Percentiles rank a stretch among this genome's conserved stretches.
Evolutionary conservation across 1,139 yeast genomes (phyloP).

Genomic region (Geotrichum bryndzae): DNA sequence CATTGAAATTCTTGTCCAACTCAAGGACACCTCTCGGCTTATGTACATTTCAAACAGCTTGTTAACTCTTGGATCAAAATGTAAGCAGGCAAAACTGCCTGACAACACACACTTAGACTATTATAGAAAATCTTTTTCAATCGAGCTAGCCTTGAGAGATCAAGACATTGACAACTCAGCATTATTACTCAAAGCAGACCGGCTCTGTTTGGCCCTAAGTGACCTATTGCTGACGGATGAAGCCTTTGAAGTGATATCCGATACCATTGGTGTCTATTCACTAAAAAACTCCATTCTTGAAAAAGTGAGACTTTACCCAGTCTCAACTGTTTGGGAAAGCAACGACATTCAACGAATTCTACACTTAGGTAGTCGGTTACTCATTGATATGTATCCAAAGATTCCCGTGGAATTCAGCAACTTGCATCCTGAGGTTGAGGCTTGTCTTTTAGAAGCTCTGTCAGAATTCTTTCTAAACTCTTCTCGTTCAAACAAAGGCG

Average conservation of each 20-base stretch:
- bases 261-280: conserved; percentile 12
- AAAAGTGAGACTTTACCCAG: conserved; percentile 1
- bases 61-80: conserved; percentile 20
- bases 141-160: conserved; percentile 18
- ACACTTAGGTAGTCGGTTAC: conserved; percentile 2
- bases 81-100: conserved; percentile 7
- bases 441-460: conserved; percentile 12
- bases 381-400: conserved; percentile 8
- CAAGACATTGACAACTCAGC: conserved; percentile 10
- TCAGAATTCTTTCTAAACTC: conserved; percentile 5
- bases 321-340: neutral
- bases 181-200: conserved; percentile 18
- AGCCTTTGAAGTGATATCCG: conserved; percentile 10
- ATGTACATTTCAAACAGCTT: conserved; percentile 21
- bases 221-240: conserved; percentile 10
- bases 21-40: conserved; percentile 12
- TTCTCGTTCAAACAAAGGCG: conserved; percentile 5
- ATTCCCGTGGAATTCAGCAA: conserved; percentile 11
- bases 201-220: conserved; percentile 18
- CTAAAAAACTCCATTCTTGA: neutral
- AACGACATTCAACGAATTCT: conserved; percentile 6
- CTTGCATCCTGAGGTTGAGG: conserved; percentile 8
- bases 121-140: conserved; percentile 21
- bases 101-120: conserved; percentile 15
- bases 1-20: neutral